These are phyloP conservation scores for Cordyceps tenuipes DNA, from an alignment of 2,329 filamentous ascomycete species.

Conservation along the genomic window DNA sequence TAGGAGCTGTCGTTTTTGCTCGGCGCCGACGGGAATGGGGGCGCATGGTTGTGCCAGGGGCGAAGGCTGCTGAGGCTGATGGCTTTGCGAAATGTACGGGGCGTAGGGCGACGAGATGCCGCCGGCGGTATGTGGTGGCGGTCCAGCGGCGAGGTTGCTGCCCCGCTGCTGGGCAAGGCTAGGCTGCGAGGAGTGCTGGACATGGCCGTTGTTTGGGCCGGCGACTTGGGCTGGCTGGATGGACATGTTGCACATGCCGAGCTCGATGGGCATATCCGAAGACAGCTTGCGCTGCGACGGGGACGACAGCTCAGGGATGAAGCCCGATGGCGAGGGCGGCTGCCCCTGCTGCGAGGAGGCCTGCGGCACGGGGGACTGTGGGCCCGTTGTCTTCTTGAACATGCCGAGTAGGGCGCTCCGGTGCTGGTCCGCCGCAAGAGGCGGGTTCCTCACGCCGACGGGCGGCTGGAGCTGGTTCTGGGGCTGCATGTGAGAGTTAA, in stretches of 20 bases:
- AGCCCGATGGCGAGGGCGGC: constrained; percentile 4
- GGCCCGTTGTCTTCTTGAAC: constrained; percentile 38
- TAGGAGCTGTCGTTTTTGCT: constrained; percentile 41
- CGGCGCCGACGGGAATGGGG: constrained; percentile 19
- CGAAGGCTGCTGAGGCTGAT: constrained; percentile 14
- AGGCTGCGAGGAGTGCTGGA: constrained; percentile 22
- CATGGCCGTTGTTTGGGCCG: constrained; percentile 22
- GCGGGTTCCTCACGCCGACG: constrained; percentile 16
- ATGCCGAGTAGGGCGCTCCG: constrained; percentile 43
- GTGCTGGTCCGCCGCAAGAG: constrained; percentile 26
- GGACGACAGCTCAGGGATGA: constrained; percentile 5
- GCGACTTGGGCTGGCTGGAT: constrained; percentile 19
- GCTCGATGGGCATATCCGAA: constrained; percentile 17
- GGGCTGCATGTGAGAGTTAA: constrained; percentile 4
- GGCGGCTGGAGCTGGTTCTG: background rate
- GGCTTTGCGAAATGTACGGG: background rate
- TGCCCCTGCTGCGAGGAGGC: constrained; percentile 13
- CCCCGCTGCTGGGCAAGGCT: background rate
- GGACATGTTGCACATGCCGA: constrained; percentile 21
- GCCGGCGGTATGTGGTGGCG: background rate
- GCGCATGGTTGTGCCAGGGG: background rate
- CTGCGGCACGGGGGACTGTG: constrained; percentile 8
- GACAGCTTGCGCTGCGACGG: constrained; percentile 1
- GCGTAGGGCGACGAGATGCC: background rate
- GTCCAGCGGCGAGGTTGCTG: background rate